Evolutionary conservation across 352 stramenopile species (phyloP).

Genomic region (Phytophthora pinifolia): DNA sequence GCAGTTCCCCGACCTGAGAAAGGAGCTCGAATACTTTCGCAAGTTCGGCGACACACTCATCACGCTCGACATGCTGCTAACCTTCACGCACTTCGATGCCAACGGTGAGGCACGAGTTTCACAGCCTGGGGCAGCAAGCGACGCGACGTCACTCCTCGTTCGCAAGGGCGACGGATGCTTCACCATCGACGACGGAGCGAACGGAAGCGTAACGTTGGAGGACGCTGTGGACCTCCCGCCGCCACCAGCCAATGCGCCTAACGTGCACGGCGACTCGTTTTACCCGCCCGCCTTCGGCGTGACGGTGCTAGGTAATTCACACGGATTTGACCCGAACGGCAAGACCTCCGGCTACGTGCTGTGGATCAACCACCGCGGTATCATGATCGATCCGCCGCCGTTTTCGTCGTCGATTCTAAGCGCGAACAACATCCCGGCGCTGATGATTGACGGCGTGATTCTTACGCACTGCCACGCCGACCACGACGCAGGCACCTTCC

Average conservation of each 20-base stretch:
- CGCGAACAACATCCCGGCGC: slow-evolving; percentile 86
- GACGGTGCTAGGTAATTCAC: slow-evolving; percentile 95
- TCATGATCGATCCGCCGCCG: slow-evolving; percentile 97
- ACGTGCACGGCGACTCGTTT: slow-evolving; percentile 70
- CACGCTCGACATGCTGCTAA: slow-evolving; percentile 86
- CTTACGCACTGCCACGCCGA: slow-evolving; percentile 96
- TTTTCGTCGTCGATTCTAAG: slow-evolving; percentile 87
- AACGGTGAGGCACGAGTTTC: slow-evolving; percentile 54
- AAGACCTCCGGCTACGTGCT: slow-evolving; percentile 95
- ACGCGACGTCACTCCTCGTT: slow-evolving; percentile 44
- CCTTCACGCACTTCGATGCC: slow-evolving; percentile 86
- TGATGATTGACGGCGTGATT: slow-evolving; percentile 96
- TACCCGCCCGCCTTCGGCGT: slow-evolving; percentile 95
- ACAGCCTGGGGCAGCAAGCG: slow-evolving; percentile 54
- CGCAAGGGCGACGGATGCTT: slow-evolving; percentile 67
- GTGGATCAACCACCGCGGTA: slow-evolving; percentile 96
- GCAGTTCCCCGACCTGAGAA: slow-evolving; percentile 70
- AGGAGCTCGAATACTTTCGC: slow-evolving; percentile 90
- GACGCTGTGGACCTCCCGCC: slow-evolving; percentile 60
- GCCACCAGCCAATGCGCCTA: slow-evolving; percentile 32
- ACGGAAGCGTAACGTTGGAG: slow-evolving; percentile 55
- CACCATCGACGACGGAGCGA: slow-evolving; percentile 55
- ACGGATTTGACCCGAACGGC: slow-evolving; percentile 95
- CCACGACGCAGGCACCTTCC: slow-evolving; percentile 96
- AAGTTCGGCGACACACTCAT: slow-evolving; percentile 91